Evolutionary conservation across 2,329 filamentous ascomycete species (phyloP).

Genomic region (Pseudogymnoascus sp.): DNA sequence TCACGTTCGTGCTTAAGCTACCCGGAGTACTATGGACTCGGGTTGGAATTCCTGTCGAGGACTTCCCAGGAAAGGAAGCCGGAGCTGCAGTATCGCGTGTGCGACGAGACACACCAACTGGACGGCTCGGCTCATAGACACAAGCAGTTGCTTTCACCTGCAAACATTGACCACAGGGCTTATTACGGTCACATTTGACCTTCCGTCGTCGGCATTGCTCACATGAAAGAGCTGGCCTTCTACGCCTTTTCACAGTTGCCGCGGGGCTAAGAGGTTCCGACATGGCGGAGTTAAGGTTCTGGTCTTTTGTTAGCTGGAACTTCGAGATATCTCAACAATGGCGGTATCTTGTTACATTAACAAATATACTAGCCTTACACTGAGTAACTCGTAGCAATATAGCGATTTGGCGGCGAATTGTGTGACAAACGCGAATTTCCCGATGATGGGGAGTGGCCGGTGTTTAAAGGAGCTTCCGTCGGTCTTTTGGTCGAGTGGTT

Average conservation of each 20-base stretch:
- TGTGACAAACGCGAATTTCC: not conserved
- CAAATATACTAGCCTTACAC: not conserved
- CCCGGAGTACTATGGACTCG: constrained; percentile 4
- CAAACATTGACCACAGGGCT: constrained; percentile 35
- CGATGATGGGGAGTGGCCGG: not conserved
- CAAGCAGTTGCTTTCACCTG: constrained; percentile 28
- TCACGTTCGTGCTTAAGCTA: constrained; percentile 4
- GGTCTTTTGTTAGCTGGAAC: not conserved
- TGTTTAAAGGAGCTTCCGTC: not conserved
- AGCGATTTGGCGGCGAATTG: not conserved
- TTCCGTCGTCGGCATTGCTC: constrained; percentile 38
- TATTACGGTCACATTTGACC: constrained; percentile 38
- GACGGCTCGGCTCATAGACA: constrained; percentile 22
- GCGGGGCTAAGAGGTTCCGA: not conserved
- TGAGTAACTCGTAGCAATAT: not conserved
- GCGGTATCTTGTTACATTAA: not conserved
- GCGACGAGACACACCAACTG: constrained; percentile 9
- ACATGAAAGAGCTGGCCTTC: constrained; percentile 34
- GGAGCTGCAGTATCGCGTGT: not conserved
- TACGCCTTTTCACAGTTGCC: constrained; percentile 17
- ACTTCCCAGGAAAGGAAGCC: not conserved
- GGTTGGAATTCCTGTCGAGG: not conserved
- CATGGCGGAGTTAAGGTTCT: constrained; percentile 1
- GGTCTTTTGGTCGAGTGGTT: not conserved
- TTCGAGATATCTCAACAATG: not conserved